These are phyloP conservation scores for Cenococcum geophilum DNA, from an alignment of 495 filamentous ascomycete species.

Conservation along the genomic window DNA sequence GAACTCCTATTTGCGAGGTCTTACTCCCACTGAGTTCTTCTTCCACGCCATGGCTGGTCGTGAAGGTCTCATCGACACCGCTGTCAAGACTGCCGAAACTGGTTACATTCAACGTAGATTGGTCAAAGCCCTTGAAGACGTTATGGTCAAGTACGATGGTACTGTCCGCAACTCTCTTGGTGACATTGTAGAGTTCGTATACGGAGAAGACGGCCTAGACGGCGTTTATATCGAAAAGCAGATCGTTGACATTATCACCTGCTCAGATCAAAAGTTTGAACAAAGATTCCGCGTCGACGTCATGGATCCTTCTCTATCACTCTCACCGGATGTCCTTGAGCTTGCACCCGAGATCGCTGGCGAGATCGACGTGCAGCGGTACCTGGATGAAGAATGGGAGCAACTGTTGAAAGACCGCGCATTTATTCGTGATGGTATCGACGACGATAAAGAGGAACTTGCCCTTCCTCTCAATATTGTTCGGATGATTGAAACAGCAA, in stretches of 20 bases:
- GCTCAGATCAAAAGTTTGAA: constrained; percentile 66
- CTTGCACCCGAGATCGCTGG: constrained; percentile 81
- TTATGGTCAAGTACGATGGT: constrained; percentile 95
- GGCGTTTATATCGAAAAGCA: constrained; percentile 88
- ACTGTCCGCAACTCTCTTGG: constrained; percentile 95
- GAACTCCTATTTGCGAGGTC: constrained; percentile 94
- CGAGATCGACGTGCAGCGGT: constrained; percentile 74
- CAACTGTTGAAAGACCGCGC: constrained; percentile 65
- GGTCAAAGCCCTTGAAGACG: constrained; percentile 96
- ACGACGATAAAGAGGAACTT: constrained; percentile 69
- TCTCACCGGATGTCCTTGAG: constrained; percentile 70
- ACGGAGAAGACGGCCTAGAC: constrained; percentile 95
- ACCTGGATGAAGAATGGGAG: constrained; percentile 86
- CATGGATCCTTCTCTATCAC: constrained; percentile 63
- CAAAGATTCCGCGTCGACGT: constrained; percentile 85
- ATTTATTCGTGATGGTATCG: constrained; percentile 55
- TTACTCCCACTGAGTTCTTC: constrained; percentile 96
- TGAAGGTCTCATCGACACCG: constrained; percentile 99
- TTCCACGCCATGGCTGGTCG: constrained; percentile 99
- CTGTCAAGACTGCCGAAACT: constrained; percentile 98
- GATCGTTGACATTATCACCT: constrained; percentile 73
- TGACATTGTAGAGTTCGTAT: constrained; percentile 95
- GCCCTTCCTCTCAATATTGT: constrained; percentile 88
- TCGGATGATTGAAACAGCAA: constrained; percentile 83
- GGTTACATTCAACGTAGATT: constrained; percentile 98